Base-by-base conservation (phyloP, 148 eudicot genomes). In the Diospyros lotus region DNA sequence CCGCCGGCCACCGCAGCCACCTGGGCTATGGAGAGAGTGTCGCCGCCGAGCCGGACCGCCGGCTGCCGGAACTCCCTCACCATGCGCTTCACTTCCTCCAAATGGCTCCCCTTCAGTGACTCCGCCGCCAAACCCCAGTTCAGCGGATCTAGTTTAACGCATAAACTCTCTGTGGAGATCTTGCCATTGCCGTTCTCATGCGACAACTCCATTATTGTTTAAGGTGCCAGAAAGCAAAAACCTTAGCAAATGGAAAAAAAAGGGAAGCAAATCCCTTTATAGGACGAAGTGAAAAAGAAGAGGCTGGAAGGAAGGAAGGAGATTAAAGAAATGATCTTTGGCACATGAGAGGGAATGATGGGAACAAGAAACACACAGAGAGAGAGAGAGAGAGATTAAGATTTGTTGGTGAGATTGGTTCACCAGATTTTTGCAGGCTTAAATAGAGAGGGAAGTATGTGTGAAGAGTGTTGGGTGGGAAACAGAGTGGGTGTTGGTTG, bases 51-150 rank as follows among this genome's bases (percentile, higher is more conserved):
- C 53, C 52, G 58, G n/a, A 80, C 73, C 68, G 71, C 73, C 38
- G 76, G 68, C 53, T 43, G 59, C 38, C 79, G 66, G 18, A 51
- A 80, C 56, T 71, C 79, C 38, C 1, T 4, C 63, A 80, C 82
- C 82, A 80, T 75, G 15, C 62, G 17, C 82, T 70, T 80, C 53
- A 80, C 82, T 61, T 75, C 82, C 1, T 70, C 79, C 68, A 80
- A 58, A 66, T 80, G 82, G 17, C 82, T 76, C 0, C 82, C 82
- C 48, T 75, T 80, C 38, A 80, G 2, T 0, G 75, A 44, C 68
- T 75, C 79, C 5, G 82, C 82, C 0, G 82, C 79, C 76, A 18
- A 0, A 2, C 55, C 65, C 82, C 79, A 80, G 43, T 80, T 80
- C 68, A 80, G 15, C 8, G 79, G 82, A 52, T 80, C 82, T 15